These are phyloP conservation scores for Dryas drummondii DNA, from an alignment of 306 rosid species.

Conservation along the genomic window DNA sequence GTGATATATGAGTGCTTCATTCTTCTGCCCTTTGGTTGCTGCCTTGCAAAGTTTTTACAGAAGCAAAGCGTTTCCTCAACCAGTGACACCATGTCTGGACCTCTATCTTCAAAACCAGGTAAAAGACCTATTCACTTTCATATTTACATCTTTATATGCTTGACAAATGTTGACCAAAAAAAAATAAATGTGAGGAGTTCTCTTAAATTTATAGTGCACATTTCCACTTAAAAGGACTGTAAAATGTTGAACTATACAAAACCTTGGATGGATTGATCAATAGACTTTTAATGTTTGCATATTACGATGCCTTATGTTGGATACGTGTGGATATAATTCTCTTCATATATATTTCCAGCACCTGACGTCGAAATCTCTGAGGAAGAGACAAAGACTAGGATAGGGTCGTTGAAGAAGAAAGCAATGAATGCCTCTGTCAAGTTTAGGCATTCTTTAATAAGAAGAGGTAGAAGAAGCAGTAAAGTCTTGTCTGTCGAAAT, in stretches of 20 bases:
- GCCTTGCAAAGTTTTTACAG: background rate
- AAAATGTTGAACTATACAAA: background rate
- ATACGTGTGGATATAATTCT: background rate
- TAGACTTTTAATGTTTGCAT: background rate
- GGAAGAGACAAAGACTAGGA: constrained; percentile 44
- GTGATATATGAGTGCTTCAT: constrained; percentile 61
- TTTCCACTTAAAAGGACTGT: background rate
- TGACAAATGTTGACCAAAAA: background rate
- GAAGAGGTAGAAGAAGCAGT: constrained; percentile 73
- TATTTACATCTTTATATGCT: background rate
- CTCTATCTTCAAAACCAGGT: constrained; percentile 36
- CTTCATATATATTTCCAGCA: constrained; percentile 8
- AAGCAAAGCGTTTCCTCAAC: constrained; percentile 14
- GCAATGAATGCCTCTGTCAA: constrained; percentile 64
- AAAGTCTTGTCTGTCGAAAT: constrained; percentile 73
- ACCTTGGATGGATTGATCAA: background rate
- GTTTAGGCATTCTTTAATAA: constrained; percentile 55
- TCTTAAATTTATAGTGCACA: background rate
- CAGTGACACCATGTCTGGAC: constrained; percentile 44
- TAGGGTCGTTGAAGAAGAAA: constrained; percentile 57
- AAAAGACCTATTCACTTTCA: background rate
- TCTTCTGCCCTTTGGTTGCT: constrained; percentile 29
- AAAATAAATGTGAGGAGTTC: background rate
- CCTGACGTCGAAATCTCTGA: constrained; percentile 35
- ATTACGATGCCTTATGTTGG: background rate